Conservation (phyloP, 805 yeast genomes). For the Metschnikowia hibisci region DNA sequence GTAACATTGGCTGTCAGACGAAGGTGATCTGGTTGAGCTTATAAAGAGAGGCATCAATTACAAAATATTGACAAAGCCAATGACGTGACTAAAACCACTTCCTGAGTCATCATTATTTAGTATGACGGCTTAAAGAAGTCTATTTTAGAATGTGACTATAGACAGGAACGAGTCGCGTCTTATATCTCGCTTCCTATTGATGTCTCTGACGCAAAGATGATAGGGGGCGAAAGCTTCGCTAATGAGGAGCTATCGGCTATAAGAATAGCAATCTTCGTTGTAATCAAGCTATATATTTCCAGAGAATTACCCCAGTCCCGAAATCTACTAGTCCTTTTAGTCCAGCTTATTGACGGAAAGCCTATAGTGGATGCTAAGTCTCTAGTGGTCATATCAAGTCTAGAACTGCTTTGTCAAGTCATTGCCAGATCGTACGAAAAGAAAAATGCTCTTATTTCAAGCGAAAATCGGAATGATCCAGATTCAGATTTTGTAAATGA, state of each 20-base stretch:
- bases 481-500: not conserved
- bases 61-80: too few species aligned
- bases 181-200: not conserved
- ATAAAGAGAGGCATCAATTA: too few species aligned
- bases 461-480: not conserved
- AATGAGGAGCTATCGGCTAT: conserved; percentile 48
- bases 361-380: conserved; percentile 7
- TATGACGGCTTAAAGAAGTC: too few species aligned
- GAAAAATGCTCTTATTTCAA: not conserved
- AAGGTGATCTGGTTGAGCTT: too few species aligned
- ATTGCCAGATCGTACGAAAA: not conserved
- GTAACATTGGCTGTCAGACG: too few species aligned
- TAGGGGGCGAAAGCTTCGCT: conserved; percentile 3
- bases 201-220: not conserved
- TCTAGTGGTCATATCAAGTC: conserved; percentile 7
- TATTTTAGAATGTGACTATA: not conserved
- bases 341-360: conserved; percentile 10
- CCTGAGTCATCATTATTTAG: too few species aligned
- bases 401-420: conserved; percentile 10
- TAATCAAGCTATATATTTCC: conserved; percentile 46
- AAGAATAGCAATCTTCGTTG: conserved; percentile 46
- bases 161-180: not conserved
- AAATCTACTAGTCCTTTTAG: conserved; percentile 6
- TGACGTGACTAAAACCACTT: too few species aligned
- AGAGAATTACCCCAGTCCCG: conserved; percentile 27